Conservation (phyloP, 805 yeast species). For the Yarrowia alimentaria region DNA sequence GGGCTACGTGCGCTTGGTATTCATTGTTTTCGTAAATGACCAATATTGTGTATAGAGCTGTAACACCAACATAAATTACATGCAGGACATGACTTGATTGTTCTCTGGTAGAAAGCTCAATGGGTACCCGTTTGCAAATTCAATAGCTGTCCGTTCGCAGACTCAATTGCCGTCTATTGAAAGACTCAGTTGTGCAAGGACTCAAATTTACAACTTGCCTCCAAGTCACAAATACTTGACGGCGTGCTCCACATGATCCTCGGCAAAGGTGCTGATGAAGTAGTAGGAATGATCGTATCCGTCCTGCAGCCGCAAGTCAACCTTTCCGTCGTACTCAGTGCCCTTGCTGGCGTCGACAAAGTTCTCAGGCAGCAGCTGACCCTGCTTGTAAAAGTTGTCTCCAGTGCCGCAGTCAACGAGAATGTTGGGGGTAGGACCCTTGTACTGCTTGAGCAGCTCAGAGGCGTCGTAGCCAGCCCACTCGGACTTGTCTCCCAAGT, state of each 20-base stretch:
- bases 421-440: conserved; percentile 56
- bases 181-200: too few relatives aligned
- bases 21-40: too few relatives aligned
- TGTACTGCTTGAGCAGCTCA: conserved; percentile 58
- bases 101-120: too few relatives aligned
- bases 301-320: conserved; percentile 62
- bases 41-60: too few relatives aligned
- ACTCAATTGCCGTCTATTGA: too few relatives aligned
- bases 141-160: too few relatives aligned
- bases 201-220: neutral
- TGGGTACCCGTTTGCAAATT: too few relatives aligned
- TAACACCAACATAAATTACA: too few relatives aligned
- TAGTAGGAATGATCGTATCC: conserved; percentile 92
- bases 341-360: conserved; percentile 60
- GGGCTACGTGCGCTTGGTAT: too few relatives aligned
- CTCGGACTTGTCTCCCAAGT: conserved; percentile 54
- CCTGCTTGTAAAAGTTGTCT: conserved; percentile 65
- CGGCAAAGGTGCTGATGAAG: conserved; percentile 75
- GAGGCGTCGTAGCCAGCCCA: conserved; percentile 89
- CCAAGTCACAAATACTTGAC: conserved; percentile 59
- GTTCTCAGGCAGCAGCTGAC: conserved; percentile 74
- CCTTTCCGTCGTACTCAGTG: conserved; percentile 56
- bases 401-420: conserved; percentile 79
- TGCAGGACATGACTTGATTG: too few relatives aligned
- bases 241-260: conserved; percentile 82